phyloP scores from a whole-genome alignment of 805 yeast species.

The Brettanomyces anomalus region DNA sequence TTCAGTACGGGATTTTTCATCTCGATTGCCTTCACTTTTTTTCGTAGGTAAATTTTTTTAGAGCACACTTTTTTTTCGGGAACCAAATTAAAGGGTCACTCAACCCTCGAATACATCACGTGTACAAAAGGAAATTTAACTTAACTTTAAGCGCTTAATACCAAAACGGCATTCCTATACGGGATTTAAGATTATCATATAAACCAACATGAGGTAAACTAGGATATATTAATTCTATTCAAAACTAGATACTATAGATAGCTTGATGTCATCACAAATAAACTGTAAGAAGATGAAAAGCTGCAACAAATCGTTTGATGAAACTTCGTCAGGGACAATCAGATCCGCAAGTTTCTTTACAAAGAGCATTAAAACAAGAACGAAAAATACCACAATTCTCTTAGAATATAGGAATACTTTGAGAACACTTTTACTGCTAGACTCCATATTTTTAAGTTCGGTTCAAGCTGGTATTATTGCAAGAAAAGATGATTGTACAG shows the following conservation, averaged over 20 bases:
- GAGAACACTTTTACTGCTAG: conserved; percentile 2
- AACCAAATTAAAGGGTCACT: no score
- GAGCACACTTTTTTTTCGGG: neutral
- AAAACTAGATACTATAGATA: no score
- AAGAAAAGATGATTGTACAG: neutral
- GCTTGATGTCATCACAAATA: no score
- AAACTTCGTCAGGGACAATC: no score
- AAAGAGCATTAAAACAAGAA: no score
- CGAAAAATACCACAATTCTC: neutral
- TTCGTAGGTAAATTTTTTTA: neutral
- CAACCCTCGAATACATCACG: no score
- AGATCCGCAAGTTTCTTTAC: neutral
- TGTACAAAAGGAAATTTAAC: neutral
- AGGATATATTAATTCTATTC: no score
- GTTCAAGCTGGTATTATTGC: neutral
- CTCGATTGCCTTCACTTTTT: neutral
- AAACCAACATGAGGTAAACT: no score
- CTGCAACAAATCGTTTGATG: no score
- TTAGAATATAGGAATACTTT: neutral
- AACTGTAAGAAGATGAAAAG: no score
- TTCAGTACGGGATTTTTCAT: neutral
- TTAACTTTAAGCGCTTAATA: neutral
- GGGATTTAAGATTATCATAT: no score
- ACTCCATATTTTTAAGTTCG: neutral
- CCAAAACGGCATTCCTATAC: neutral